Conservation (phyloP, 768 basidiomycete species). For the Hypsizygus marmoreus region DNA sequence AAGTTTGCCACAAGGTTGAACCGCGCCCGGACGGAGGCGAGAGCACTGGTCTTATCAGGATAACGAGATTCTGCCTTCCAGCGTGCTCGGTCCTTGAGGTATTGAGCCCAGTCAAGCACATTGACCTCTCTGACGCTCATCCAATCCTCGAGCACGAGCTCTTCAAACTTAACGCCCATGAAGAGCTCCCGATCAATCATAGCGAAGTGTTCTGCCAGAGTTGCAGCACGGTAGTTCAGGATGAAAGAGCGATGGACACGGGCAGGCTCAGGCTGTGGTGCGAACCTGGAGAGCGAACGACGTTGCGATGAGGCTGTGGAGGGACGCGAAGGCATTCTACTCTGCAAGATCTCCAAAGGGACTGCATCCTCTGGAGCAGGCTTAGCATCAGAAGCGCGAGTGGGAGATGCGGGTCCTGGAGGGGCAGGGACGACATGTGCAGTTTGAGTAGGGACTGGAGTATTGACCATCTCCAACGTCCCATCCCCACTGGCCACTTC, state of each 20-base stretch:
- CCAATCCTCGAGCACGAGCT: constrained; percentile 79
- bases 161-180: constrained; percentile 83
- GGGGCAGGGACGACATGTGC: constrained; percentile 27
- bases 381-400: constrained; percentile 42
- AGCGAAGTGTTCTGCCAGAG: constrained; percentile 75
- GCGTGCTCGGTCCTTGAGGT: constrained; percentile 71
- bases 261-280: constrained; percentile 32
- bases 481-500: constrained; percentile 6
- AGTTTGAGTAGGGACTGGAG: constrained; percentile 36
- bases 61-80: constrained; percentile 64
- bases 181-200: constrained; percentile 91
- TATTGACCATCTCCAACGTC: constrained; percentile 19
- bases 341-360: constrained; percentile 66
- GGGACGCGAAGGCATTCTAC: constrained; percentile 45
- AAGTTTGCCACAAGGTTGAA: constrained; percentile 88
- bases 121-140: constrained; percentile 61
- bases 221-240: constrained; percentile 58
- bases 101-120: constrained; percentile 82
- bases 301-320: constrained; percentile 19
- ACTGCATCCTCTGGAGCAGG: constrained; percentile 62
- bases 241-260: constrained; percentile 74
- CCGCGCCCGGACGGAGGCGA: constrained; percentile 74
- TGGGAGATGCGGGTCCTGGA: constrained; percentile 30
- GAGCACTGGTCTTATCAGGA: constrained; percentile 65
- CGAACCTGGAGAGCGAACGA: constrained; percentile 35